Conservation (phyloP, 352 stramenopile species). For the Peronosclerospora sorghi region DNA sequence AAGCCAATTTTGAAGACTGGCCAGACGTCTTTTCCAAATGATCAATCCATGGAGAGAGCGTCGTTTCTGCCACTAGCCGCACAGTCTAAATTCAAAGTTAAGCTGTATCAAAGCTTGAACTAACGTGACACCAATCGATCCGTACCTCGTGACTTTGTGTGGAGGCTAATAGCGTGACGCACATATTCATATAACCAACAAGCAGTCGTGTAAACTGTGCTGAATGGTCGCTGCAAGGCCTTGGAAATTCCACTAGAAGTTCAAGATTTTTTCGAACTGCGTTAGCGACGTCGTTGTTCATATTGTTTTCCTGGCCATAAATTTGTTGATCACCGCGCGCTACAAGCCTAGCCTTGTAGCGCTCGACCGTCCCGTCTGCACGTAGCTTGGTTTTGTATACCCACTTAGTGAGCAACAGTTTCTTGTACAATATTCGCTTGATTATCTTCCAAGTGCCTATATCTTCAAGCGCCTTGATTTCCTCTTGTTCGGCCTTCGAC, state of each 20-base stretch:
- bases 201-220: constrained; percentile 40
- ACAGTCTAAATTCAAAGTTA: constrained; percentile 17
- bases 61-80: constrained; percentile 10
- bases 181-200: constrained; percentile 32
- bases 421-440: no score
- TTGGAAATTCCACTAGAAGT: constrained; percentile 29
- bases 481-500: no score
- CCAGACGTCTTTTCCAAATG: constrained; percentile 31
- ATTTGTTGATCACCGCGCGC: no score
- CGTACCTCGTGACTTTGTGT: constrained; percentile 27
- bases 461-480: no score
- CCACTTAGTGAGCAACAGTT: no score
- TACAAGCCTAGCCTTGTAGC: no score
- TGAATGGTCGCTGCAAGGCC: constrained; percentile 23
- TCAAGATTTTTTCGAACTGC: constrained; percentile 3
- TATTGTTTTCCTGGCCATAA: no score
- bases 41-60: constrained; percentile 37
- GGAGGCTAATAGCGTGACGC: constrained; percentile 22
- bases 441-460: no score
- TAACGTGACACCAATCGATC: not conserved
- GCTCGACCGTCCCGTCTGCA: no score
- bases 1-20: constrained; percentile 39
- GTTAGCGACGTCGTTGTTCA: not conserved
- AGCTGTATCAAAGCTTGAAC: not conserved
- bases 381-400: no score